Percentiles rank a stretch among this genome's conserved stretches.
Conservation (phyloP, 805 yeast genomes). For the Wickerhamiella vanderwaltii region DNA sequence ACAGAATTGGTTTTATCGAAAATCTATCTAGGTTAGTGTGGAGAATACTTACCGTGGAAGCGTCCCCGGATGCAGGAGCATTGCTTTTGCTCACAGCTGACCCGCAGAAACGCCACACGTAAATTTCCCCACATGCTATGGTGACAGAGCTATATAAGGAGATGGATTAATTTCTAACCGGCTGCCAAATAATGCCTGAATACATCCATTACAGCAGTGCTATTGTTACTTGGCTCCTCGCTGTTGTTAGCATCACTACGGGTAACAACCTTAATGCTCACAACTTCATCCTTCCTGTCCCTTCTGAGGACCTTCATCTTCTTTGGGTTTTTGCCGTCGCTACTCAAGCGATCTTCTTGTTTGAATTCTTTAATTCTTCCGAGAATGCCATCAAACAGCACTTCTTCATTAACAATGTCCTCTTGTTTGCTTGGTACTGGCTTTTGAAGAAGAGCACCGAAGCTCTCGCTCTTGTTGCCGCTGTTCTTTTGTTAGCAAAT, state of each 20-base stretch:
- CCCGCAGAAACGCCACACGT: too few relatives aligned
- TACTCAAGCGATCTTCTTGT: conserved; percentile 36
- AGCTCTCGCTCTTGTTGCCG: conserved; percentile 43
- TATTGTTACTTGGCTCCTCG: conserved; percentile 3
- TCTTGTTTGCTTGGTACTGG: conserved; percentile 50
- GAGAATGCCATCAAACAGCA: conserved; percentile 39
- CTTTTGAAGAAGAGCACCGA: conserved; percentile 48
- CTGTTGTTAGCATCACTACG: conserved; percentile 1
- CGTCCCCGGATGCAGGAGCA: too few relatives aligned
- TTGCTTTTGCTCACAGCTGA: too few relatives aligned
- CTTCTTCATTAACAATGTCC: conserved; percentile 48
- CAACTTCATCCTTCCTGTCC: conserved; percentile 1
- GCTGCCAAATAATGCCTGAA: conserved; percentile 2
- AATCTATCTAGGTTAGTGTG: too few relatives aligned
- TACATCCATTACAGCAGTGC: not conserved
- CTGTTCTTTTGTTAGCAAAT: conserved; percentile 48
- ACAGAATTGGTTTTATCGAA: too few relatives aligned
- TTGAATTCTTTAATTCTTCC: conserved; percentile 21
- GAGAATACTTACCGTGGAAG: too few relatives aligned
- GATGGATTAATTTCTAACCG: too few relatives aligned
- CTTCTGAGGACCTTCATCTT: conserved; percentile 24
- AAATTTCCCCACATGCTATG: too few relatives aligned
- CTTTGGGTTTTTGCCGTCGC: conserved; percentile 49
- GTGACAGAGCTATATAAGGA: too few relatives aligned
- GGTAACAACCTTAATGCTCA: conserved; percentile 1